phyloP scores from a whole-genome alignment of 129 eudicot species.

The Apium graveolens region DNA sequence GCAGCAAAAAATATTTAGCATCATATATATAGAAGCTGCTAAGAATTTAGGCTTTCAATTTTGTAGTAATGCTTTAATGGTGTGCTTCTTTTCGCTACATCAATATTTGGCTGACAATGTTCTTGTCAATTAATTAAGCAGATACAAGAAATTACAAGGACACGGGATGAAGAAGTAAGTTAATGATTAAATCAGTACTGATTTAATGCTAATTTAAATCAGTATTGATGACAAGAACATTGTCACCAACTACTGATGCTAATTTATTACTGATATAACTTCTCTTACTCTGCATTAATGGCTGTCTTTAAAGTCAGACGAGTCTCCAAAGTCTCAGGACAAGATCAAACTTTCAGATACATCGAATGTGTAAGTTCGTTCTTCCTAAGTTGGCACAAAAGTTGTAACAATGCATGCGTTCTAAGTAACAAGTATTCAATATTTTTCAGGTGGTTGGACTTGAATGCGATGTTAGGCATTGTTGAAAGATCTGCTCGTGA shows the following conservation, averaged over 20 bases:
- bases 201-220: too few species aligned
- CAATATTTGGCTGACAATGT: neutral
- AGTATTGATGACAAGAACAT: too few species aligned
- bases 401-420: neutral
- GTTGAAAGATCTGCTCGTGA: conserved; percentile 2
- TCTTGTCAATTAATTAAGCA: neutral
- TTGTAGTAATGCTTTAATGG: neutral
- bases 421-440: neutral
- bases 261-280: neutral
- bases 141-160: conserved; percentile 1
- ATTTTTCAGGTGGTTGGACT: conserved; percentile 61
- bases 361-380: conserved; percentile 46
- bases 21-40: neutral
- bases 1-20: neutral
- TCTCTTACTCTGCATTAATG: conserved; percentile 10
- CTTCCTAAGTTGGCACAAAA: neutral
- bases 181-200: neutral
- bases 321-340: conserved; percentile 39
- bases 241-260: neutral
- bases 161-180: conserved; percentile 3
- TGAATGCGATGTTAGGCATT: conserved; percentile 18
- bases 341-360: conserved; percentile 33
- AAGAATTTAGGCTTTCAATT: neutral
- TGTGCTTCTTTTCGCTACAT: neutral
- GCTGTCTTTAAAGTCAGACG: conserved; percentile 1